These are phyloP conservation scores for Ophiostoma quercus DNA, from an alignment of 2,329 filamentous ascomycete species.

Conservation along the genomic window DNA sequence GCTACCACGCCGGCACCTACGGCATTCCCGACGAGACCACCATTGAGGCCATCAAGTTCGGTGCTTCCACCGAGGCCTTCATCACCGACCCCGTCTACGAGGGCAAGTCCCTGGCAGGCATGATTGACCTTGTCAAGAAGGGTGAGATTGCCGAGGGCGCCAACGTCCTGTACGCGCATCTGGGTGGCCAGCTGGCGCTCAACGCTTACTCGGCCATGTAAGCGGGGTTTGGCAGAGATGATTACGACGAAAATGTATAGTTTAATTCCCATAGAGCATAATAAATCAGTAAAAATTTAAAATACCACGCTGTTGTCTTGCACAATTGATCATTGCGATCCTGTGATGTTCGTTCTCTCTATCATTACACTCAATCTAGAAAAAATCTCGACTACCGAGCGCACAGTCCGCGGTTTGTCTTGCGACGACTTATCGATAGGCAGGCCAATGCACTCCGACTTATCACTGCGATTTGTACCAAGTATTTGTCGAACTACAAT, in stretches of 20 bases:
- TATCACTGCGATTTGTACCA: neutral
- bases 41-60: conserved; percentile 63
- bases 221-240: conserved; percentile 2
- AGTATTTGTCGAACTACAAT: neutral
- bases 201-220: conserved; percentile 57
- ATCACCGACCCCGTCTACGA: conserved; percentile 74
- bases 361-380: too few relatives aligned
- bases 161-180: conserved; percentile 67
- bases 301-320: neutral
- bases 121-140: conserved; percentile 62
- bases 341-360: neutral
- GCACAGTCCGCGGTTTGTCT: neutral
- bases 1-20: conserved; percentile 64
- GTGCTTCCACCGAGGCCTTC: conserved; percentile 63
- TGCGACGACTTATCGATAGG: neutral
- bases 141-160: conserved; percentile 54
- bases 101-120: conserved; percentile 67
- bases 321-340: neutral
- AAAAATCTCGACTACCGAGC: too few relatives aligned
- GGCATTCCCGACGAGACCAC: conserved; percentile 62
- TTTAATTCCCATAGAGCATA: conserved; percentile 12
- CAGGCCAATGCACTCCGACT: neutral
- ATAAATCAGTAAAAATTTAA: neutral
- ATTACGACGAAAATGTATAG: conserved; percentile 10
- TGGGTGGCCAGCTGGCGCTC: conserved; percentile 64